Percentiles rank a stretch among this genome's conserved stretches.
Conservation (phyloP, 306 rosid species). For the Styphnolobium japonicum region DNA sequence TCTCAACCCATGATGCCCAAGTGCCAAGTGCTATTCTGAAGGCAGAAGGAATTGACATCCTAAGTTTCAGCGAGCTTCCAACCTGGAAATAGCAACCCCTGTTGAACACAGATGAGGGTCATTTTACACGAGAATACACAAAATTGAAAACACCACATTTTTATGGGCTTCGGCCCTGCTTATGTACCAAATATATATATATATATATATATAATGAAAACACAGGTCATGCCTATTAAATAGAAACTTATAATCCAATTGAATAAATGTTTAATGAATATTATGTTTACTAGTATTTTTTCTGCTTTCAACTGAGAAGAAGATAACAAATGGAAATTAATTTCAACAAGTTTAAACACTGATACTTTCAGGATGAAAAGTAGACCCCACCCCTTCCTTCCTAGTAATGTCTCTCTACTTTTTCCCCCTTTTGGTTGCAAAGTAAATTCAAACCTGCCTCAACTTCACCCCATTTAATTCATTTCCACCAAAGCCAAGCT, state of each 20-base stretch:
- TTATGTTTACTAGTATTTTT: background rate
- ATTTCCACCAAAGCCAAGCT: background rate
- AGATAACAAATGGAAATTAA: background rate
- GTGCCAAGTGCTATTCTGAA: conserved; percentile 61
- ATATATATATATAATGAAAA: too few species aligned
- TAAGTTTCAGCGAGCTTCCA: conserved; percentile 58
- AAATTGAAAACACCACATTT: background rate
- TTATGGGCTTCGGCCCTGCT: too few species aligned
- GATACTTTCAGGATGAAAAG: background rate
- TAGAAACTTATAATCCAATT: background rate
- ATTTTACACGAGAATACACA: conserved; percentile 9
- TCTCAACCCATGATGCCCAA: conserved; percentile 80
- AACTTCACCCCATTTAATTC: background rate
- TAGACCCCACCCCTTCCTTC: background rate
- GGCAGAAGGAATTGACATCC: conserved; percentile 66
- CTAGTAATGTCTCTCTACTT: background rate
- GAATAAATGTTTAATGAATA: conserved; percentile 1
- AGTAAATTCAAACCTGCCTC: conserved; percentile 3
- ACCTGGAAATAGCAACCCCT: conserved; percentile 83
- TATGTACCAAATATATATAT: too few species aligned
- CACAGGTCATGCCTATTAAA: background rate
- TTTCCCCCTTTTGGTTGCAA: background rate
- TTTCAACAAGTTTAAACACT: background rate
- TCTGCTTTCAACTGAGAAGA: background rate
- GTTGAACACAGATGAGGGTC: conserved; percentile 28